Percentiles rank a stretch among this genome's conserved stretches.
phyloP scores from a whole-genome alignment of 257 asterid genomes.

The Scutellaria galericulata region DNA sequence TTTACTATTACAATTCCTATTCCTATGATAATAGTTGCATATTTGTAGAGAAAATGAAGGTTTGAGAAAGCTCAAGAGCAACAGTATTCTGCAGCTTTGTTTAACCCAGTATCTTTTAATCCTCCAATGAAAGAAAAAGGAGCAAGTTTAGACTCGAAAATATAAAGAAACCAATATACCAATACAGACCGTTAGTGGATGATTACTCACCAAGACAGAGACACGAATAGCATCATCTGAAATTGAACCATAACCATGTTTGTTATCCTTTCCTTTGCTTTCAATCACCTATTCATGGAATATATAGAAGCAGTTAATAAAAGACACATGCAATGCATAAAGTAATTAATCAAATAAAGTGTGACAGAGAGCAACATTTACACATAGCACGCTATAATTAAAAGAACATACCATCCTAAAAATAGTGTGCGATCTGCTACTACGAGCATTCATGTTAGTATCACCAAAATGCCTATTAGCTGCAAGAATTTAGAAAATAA shows the following conservation, averaged over 20 bases:
- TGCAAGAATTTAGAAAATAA: slow-evolving; percentile 44
- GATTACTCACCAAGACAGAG: slow-evolving; percentile 82
- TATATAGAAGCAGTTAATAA: slow-evolving; percentile 21
- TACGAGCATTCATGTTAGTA: slow-evolving; percentile 96
- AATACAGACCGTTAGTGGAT: slow-evolving; percentile 14
- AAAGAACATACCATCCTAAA: slow-evolving; percentile 83
- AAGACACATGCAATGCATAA: slow-evolving; percentile 15
- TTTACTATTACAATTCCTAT: not conserved
- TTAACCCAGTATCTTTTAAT: not conserved
- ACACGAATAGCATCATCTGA: slow-evolving; percentile 90
- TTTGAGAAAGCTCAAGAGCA: slow-evolving; percentile 3
- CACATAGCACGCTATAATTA: slow-evolving; percentile 27
- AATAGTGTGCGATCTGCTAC: slow-evolving; percentile 96
- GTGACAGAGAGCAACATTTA: slow-evolving; percentile 28
- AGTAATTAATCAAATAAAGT: slow-evolving; percentile 25
- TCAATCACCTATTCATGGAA: slow-evolving; percentile 75
- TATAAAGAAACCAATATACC: slow-evolving; percentile 19
- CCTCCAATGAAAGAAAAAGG: not conserved
- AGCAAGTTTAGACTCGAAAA: not conserved
- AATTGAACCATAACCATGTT: slow-evolving; percentile 39
- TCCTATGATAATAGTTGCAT: not conserved
- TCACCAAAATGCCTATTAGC: slow-evolving; percentile 98
- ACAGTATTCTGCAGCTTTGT: not conserved
- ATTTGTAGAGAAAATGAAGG: not conserved
- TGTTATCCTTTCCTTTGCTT: slow-evolving; percentile 72